Percentiles rank a stretch among this genome's conserved stretches.
Conservation (phyloP, 164 flowering plant genomes). For the Annona cherimola region DNA sequence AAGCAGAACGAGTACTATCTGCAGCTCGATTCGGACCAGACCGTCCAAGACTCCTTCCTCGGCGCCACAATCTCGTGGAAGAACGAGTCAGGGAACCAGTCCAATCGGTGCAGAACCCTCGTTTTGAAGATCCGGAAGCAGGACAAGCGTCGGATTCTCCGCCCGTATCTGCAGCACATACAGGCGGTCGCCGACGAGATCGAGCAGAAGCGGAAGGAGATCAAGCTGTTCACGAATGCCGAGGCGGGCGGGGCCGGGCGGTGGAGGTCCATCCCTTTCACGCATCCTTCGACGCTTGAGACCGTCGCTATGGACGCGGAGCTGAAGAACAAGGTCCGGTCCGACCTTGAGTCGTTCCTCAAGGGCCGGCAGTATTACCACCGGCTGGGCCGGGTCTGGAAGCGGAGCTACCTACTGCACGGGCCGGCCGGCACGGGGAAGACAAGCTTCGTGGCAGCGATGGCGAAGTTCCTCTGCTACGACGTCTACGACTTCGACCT, state of each 20-base stretch:
- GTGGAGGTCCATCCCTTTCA: constrained; percentile 71
- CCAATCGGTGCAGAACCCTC: constrained; percentile 17
- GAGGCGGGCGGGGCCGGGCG: constrained; percentile 18
- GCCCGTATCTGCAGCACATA: constrained; percentile 72
- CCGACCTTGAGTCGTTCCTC: constrained; percentile 65
- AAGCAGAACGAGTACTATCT: constrained; percentile 50
- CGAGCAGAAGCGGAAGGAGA: constrained; percentile 39
- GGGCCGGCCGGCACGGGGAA: constrained; percentile 85
- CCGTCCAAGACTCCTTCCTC: constrained; percentile 51
- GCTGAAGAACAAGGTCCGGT: constrained; percentile 52
- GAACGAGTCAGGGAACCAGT: constrained; percentile 15
- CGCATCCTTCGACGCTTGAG: constrained; percentile 70
- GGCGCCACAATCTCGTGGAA: constrained; percentile 53
- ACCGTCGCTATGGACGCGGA: constrained; percentile 69
- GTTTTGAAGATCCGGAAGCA: constrained; percentile 44
- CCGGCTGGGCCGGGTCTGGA: constrained; percentile 79
- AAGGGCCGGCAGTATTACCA: constrained; percentile 74
- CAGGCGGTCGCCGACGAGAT: constrained; percentile 54
- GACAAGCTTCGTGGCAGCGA: constrained; percentile 71
- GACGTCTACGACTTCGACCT: constrained; percentile 72
- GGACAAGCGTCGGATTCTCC: constrained; percentile 57
- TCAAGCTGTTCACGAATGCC: constrained; percentile 38
- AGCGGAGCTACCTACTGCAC: constrained; percentile 66
- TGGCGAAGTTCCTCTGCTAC: constrained; percentile 62
- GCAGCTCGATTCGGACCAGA: constrained; percentile 43